Evolutionary conservation across 1,139 yeast species (phyloP), one percentile per base, ranked within the genome.

Genomic region (Blastobotrys aristatus): DNA sequence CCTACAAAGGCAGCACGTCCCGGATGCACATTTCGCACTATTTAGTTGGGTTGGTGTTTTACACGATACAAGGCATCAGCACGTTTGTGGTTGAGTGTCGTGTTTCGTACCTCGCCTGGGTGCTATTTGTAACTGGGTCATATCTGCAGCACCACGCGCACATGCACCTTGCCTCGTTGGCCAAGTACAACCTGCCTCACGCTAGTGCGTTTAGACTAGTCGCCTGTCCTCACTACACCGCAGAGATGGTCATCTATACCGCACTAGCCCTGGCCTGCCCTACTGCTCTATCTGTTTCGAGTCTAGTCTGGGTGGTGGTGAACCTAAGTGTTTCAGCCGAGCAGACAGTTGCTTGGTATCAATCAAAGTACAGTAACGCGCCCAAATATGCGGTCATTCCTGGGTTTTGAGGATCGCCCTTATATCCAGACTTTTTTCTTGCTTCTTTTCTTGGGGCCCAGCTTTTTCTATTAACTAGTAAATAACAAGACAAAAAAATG

Each of bases 181-280:
- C 68, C 20, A 89, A 89, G 63, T 90, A 90, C 64, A 70, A 81
- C 0, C 60, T 77, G 30, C 97, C 97, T 0, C 60, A 61, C 0
- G 64, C 64, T 35, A 73, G 82, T 1, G 59, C 80, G 42, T 83
- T 87, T 62, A 64, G 64, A 35, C 58, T 60, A 13, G 72, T 78
- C 1, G 74, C 84, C 11, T 82, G 89, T 57, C 90, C 97, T 0
- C 97, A 90, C 63, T 90, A 89, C 58, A 69, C 83, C 16, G 85
- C 84, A 56, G 97, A 90, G 61, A 68, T 86, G 1, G 49, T 76
- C 26, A 75, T 89, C 17, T 90, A 90, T 58, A 41, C 71, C 0
- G 60, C 77, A 0, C 57, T 76, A 1, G 54, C 57, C 5, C 21
- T 62, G 2, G 40, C 64, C 0, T 53, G 64, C n/a, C 55, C 65